These are phyloP conservation scores for Cyclotella sp. DNA, from an alignment of 108 stramenopile genomes.

Conservation along the genomic window DNA sequence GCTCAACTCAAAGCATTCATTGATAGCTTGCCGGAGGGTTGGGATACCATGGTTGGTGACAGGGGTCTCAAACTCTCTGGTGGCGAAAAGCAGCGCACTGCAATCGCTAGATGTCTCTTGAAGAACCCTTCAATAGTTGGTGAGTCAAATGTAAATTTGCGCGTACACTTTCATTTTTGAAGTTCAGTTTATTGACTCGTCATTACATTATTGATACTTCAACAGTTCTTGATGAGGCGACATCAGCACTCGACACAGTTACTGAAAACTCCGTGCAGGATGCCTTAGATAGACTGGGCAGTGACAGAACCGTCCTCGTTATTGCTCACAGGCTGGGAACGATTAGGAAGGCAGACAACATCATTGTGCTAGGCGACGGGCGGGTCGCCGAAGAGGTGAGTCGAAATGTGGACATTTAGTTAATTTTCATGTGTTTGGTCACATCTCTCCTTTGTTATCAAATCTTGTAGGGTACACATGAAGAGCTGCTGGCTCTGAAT, in stretches of 20 bases:
- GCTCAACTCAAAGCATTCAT: conserved; percentile 88
- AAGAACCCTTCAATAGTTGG: conserved; percentile 94
- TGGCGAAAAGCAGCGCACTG: conserved; percentile 82
- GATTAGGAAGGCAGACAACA: conserved; percentile 95
- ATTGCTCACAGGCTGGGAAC: conserved; percentile 98
- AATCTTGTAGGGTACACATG: conserved; percentile 88
- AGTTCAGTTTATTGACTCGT: too few species aligned
- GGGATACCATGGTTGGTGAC: conserved; percentile 97
- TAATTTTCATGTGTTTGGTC: neutral
- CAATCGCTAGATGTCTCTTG: conserved; percentile 90
- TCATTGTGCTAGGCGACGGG: conserved; percentile 94
- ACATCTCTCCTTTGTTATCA: neutral
- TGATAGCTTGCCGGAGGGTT: conserved; percentile 78
- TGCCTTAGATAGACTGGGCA: conserved; percentile 91
- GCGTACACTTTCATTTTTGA: too few species aligned
- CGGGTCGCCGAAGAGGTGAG: conserved; percentile 84
- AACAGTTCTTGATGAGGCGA: conserved; percentile 66
- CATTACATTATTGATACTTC: too few species aligned
- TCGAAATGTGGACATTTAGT: neutral
- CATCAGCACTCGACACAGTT: conserved; percentile 80
- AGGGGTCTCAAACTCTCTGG: conserved; percentile 94
- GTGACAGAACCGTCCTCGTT: conserved; percentile 91
- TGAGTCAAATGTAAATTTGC: too few species aligned
- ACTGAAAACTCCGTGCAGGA: conserved; percentile 94
- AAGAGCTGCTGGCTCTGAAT: conserved; percentile 76